A percentile compares a stretch with the other conserved stretches of the same genome.
These are phyloP conservation scores for Podospora pseudocomata DNA, from an alignment of 495 filamentous ascomycete genomes.

Conservation along the genomic window DNA sequence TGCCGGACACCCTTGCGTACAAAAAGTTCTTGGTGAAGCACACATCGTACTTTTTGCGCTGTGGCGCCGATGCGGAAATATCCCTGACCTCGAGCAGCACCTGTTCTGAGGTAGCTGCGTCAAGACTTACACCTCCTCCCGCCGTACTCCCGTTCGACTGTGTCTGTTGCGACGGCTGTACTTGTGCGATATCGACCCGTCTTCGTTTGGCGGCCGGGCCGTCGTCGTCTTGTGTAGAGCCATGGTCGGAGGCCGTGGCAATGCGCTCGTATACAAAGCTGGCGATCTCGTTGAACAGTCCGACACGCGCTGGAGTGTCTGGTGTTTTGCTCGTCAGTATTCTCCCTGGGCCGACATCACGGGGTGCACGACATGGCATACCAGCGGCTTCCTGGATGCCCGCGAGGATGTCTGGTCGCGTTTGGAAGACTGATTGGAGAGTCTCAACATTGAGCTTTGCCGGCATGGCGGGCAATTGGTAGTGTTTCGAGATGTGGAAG, in stretches of 20 bases:
- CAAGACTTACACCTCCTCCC: conserved; percentile 12
- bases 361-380: conserved; percentile 20
- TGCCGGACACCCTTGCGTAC: conserved; percentile 62
- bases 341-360: neutral
- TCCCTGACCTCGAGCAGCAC: conserved; percentile 62
- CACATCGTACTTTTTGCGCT: conserved; percentile 86
- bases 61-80: conserved; percentile 72
- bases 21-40: conserved; percentile 65
- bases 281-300: conserved; percentile 54
- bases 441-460: conserved; percentile 40
- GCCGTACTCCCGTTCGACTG: conserved; percentile 15
- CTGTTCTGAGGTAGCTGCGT: conserved; percentile 43
- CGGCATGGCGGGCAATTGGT: conserved; percentile 32
- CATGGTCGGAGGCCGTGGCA: conserved; percentile 22
- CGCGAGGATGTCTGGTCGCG: conserved; percentile 44
- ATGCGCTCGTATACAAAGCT: conserved; percentile 43
- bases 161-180: conserved; percentile 17
- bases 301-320: conserved; percentile 45
- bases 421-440: conserved; percentile 42
- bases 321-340: neutral
- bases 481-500: neutral
- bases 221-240: conserved; percentile 26
- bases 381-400: conserved; percentile 45
- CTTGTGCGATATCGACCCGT: conserved; percentile 44
- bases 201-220: conserved; percentile 47